Evolutionary conservation across 768 basidiomycete genomes (phyloP).

Genomic region (Rhodotorula paludigena): DNA sequence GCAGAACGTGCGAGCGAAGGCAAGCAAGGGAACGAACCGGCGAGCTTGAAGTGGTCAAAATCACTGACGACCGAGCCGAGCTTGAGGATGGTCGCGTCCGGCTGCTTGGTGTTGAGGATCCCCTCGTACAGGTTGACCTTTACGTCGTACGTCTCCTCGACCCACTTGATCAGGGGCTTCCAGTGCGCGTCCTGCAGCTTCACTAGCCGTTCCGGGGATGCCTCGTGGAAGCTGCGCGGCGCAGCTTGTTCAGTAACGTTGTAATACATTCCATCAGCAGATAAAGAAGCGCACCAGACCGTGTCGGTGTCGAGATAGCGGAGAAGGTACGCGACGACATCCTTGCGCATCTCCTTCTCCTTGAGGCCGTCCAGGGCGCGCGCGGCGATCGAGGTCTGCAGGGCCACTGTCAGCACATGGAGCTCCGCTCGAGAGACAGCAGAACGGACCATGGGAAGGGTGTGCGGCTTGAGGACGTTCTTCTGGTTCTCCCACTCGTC

Average conservation of each 20-base stretch:
- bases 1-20: accelerated
- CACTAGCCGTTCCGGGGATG: slow-evolving; percentile 63
- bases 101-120: slow-evolving; percentile 65
- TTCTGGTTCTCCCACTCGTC: slow-evolving; percentile 96
- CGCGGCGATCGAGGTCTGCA: slow-evolving; percentile 82
- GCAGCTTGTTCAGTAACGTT: background rate
- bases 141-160: slow-evolving; percentile 60
- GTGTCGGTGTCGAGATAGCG: slow-evolving; percentile 93
- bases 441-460: slow-evolving; percentile 72
- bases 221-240: slow-evolving; percentile 68
- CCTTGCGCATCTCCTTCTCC: slow-evolving; percentile 56
- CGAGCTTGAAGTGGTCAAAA: slow-evolving; percentile 80
- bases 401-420: background rate
- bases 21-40: slow-evolving; percentile 59
- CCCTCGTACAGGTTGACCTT: slow-evolving; percentile 67
- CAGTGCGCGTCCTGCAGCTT: slow-evolving; percentile 75
- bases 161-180: slow-evolving; percentile 82
- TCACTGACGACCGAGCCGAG: slow-evolving; percentile 57
- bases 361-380: slow-evolving; percentile 76
- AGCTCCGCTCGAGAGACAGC: background rate
- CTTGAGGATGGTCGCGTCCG: slow-evolving; percentile 61
- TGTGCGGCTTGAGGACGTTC: slow-evolving; percentile 76
- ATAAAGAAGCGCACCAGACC: slow-evolving; percentile 59
- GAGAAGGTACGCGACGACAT: slow-evolving; percentile 66
- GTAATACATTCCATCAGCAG: too few species aligned